A percentile compares a stretch with the other conserved stretches of the same genome.
These are phyloP conservation scores for Catunica adiposa DNA, from an alignment of 2,329 filamentous ascomycete species.

Conservation along the genomic window DNA sequence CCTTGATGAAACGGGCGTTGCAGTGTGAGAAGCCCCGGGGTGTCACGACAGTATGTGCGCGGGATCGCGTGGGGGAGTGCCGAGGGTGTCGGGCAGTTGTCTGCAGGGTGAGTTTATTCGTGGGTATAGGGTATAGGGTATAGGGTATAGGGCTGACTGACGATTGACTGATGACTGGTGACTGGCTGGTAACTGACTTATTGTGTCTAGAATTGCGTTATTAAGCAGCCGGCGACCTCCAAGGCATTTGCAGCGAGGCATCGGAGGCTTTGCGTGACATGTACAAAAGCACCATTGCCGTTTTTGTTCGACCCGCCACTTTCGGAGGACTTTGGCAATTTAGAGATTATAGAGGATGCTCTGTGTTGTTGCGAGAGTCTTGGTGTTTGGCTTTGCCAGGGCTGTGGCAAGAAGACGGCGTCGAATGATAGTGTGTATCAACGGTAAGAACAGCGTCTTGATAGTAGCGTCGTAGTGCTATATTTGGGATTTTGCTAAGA, in stretches of 20 bases:
- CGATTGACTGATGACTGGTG: too few relatives aligned
- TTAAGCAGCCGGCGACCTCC: slow-evolving; percentile 57
- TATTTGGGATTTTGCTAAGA: too few relatives aligned
- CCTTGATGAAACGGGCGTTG: slow-evolving; percentile 58
- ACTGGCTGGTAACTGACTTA: too few relatives aligned
- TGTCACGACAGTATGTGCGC: slow-evolving; percentile 40
- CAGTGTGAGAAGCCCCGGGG: slow-evolving; percentile 46
- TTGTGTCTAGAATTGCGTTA: slow-evolving; percentile 92
- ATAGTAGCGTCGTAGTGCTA: too few relatives aligned
- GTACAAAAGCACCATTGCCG: slow-evolving; percentile 53
- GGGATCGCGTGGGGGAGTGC: slow-evolving; percentile 75
- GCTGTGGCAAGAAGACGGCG: slow-evolving; percentile 59
- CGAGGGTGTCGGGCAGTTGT: slow-evolving; percentile 60
- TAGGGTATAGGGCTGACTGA: too few relatives aligned
- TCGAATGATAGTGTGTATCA: slow-evolving; percentile 42
- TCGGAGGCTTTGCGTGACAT: slow-evolving; percentile 63
- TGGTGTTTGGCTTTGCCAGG: slow-evolving; percentile 69
- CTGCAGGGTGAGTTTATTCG: slow-evolving; percentile 52
- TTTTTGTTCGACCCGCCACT: slow-evolving; percentile 31
- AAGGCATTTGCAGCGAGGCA: slow-evolving; percentile 55
- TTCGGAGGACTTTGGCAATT: slow-evolving; percentile 28
- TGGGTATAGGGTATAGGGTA: too few relatives aligned
- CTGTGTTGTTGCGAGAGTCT: slow-evolving; percentile 36
- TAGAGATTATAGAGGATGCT: slow-evolving; percentile 38
- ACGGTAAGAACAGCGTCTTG: too few relatives aligned